Evolutionary conservation across 371 early-diverging fungal species (phyloP).

Genomic region (Lichtheimia hyalospora): DNA sequence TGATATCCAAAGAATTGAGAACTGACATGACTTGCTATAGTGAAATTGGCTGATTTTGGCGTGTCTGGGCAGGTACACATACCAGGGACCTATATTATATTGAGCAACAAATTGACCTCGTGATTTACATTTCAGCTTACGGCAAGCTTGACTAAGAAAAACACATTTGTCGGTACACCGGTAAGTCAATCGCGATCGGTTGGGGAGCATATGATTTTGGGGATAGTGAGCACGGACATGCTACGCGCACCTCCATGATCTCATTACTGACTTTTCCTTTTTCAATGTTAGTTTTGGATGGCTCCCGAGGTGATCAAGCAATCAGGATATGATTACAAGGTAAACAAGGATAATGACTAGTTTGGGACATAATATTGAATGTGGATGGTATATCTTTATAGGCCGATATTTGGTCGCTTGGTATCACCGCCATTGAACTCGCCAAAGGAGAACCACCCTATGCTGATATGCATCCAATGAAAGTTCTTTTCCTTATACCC

Average conservation of each 20-base stretch:
- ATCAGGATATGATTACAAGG: slow-evolving; percentile 93
- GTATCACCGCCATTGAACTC: slow-evolving; percentile 97
- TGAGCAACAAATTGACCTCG: not conserved
- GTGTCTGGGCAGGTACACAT: slow-evolving; percentile 85
- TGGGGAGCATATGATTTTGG: no score
- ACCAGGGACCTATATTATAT: no score
- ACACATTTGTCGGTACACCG: slow-evolving; percentile 99
- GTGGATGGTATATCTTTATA: slow-evolving; percentile 8
- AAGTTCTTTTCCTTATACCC: slow-evolving; percentile 91
- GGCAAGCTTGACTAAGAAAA: slow-evolving; percentile 91
- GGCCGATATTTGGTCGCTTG: slow-evolving; percentile 99
- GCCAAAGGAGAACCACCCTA: slow-evolving; percentile 94
- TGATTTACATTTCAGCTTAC: slow-evolving; percentile 61
- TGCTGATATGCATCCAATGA: slow-evolving; percentile 90
- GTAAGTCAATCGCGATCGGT: slow-evolving; percentile 37
- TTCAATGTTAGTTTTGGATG: slow-evolving; percentile 84
- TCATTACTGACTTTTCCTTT: slow-evolving; percentile 1
- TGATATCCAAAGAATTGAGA: no score
- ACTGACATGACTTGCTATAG: slow-evolving; percentile 26
- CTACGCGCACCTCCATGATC: not conserved
- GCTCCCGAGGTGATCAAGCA: slow-evolving; percentile 98
- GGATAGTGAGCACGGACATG: not conserved
- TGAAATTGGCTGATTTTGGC: slow-evolving; percentile 98
- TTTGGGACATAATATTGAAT: not conserved
- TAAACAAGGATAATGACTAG: slow-evolving; percentile 7